phyloP scores from a whole-genome alignment of 2,329 filamentous ascomycete species.

The Pestalotiopsis sp. region DNA sequence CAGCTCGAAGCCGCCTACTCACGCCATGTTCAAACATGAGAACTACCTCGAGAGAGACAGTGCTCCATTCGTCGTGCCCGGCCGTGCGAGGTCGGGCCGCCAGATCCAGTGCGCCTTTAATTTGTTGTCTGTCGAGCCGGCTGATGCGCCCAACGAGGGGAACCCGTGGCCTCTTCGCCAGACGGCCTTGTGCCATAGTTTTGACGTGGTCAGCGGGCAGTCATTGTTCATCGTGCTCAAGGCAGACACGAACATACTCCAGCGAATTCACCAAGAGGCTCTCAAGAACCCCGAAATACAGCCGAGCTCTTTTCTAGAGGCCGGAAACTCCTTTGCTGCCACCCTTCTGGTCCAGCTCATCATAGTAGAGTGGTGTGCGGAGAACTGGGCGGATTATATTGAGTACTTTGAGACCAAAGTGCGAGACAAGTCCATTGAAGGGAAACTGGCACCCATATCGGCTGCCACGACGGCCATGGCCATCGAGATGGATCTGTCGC shows the following conservation, averaged over 20 bases:
- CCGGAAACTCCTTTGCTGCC: slow-evolving; percentile 18
- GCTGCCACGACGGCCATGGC: slow-evolving; percentile 11
- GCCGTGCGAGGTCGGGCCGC: slow-evolving; percentile 16
- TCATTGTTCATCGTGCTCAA: slow-evolving; percentile 23
- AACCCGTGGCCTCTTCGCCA: slow-evolving; percentile 22
- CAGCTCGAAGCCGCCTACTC: slow-evolving; percentile 11
- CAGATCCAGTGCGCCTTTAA: slow-evolving; percentile 23
- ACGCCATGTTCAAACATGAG: slow-evolving; percentile 19
- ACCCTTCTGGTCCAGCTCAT: slow-evolving; percentile 18
- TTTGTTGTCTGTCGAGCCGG: slow-evolving; percentile 19
- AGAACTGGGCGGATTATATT: slow-evolving; percentile 21
- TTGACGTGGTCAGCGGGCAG: slow-evolving; percentile 18
- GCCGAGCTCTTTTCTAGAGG: neutral
- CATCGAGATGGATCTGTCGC: slow-evolving; percentile 12
- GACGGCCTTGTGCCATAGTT: slow-evolving; percentile 20
- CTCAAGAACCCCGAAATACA: slow-evolving; percentile 9
- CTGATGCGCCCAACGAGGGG: slow-evolving; percentile 2
- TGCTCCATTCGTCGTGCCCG: neutral
- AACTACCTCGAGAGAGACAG: slow-evolving; percentile 16
- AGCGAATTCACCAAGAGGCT: slow-evolving; percentile 16
- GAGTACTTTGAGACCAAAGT: slow-evolving; percentile 18
- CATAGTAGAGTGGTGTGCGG: slow-evolving; percentile 21
- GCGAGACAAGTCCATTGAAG: slow-evolving; percentile 10
- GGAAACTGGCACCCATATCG: slow-evolving; percentile 15
- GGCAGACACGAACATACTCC: slow-evolving; percentile 17